Percentiles rank a stretch among this genome's conserved stretches.
Conservation (phyloP, 179 eudicot species). For the Carnegiea gigantea region DNA sequence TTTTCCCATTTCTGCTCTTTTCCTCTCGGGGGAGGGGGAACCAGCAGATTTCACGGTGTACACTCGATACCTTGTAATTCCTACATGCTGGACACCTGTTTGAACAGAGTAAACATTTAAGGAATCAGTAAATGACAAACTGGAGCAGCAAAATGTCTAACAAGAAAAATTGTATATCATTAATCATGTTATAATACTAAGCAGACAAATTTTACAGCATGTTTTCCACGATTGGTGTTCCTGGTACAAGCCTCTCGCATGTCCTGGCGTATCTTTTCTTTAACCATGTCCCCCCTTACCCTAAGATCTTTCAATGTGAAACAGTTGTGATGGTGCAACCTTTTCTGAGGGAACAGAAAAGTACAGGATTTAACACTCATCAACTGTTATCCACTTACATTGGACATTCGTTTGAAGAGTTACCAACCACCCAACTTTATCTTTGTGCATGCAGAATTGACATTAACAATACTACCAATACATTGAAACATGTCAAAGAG, state of each 20-base stretch:
- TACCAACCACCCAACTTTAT: neutral
- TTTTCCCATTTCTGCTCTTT: neutral
- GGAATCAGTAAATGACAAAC: constrained; percentile 1
- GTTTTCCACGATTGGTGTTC: neutral
- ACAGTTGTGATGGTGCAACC: neutral
- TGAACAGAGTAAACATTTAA: constrained; percentile 26
- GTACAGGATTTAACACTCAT: neutral
- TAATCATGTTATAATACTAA: neutral
- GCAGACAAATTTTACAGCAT: neutral
- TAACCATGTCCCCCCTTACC: neutral
- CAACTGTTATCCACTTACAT: neutral
- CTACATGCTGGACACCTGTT: constrained; percentile 99
- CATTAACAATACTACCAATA: neutral
- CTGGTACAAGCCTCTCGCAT: neutral
- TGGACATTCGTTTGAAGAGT: neutral
- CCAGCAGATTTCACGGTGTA: neutral
- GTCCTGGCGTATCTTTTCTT: neutral
- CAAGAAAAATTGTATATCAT: neutral
- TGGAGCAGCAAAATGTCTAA: neutral
- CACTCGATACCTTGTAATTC: constrained; percentile 75
- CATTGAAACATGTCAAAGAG: neutral
- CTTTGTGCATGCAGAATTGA: neutral
- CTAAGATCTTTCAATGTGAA: neutral
- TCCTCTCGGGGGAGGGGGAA: neutral
- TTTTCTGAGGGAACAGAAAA: neutral